Evolutionary conservation across 257 asterid genomes (phyloP), one percentile per base, ranked within the genome.

Genomic region (Nicotiana tomentosiformis): DNA sequence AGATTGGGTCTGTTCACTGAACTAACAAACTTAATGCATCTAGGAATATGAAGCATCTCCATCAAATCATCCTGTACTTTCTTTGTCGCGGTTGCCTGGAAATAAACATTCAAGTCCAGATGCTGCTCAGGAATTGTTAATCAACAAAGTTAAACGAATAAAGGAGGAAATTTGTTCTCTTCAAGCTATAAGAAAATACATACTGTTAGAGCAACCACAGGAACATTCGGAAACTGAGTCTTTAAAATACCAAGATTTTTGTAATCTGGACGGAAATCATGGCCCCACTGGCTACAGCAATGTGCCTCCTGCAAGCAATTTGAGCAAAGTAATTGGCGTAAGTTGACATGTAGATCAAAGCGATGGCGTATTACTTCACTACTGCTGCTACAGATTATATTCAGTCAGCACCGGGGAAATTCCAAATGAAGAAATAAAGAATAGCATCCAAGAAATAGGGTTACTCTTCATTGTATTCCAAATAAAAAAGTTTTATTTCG

Each of bases 251-350:
- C 99, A 86, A 94, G 99, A 88, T 94, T 96, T 89, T 92, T 89
- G 91, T 96, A 96, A 87, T 96, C 99, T 39, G 99, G 99, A 87
- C 98, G 99, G 89, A 96, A 96, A 90, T 96, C 99, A 89, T 94
- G 99, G 65, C 99, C 99, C 99, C 99, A 96, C 86, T 96, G 99
- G 87, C 99, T 96, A 90, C 99, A 96, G 85, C 99, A 96, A 92
- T 96, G 99, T 82, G 99, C 99, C 91, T 96, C 99, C 99, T 96
- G 96, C 81, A 89, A 82, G 43, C 39, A 74, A 49, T 74, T 74
- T 46, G 26, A 49, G 16, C 62, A 29, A 49, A 49, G 61, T 74
- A 23, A 74, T 49, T 74, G 62, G 62, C 62, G 7, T 1, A 70
- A 70, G 60, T 12, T 70, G 56, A 70, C 78, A 70, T 70, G 78